Evolutionary conservation across 75 land plant species (phyloP).

Genomic region (Picea sitchensis): DNA sequence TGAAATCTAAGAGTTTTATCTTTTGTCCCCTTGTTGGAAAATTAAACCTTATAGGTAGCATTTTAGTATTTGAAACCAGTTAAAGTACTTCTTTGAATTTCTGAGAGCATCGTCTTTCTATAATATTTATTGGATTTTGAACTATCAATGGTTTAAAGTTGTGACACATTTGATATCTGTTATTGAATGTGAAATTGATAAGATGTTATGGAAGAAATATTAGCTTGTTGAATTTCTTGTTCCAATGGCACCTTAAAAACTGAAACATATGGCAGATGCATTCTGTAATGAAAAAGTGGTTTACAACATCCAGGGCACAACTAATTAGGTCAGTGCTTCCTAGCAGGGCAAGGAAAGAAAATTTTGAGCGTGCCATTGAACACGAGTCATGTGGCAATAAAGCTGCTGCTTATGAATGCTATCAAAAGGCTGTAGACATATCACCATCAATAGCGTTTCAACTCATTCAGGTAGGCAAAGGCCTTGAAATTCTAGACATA

Average conservation of each 20-base stretch:
- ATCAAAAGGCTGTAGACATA: slow-evolving; percentile 94
- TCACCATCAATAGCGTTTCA: slow-evolving; percentile 79
- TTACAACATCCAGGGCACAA: background rate
- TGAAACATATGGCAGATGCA: too few relatives aligned
- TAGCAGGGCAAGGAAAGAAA: slow-evolving; percentile 79
- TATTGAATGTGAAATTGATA: slow-evolving; percentile 6
- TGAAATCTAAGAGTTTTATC: background rate
- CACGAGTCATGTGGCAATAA: slow-evolving; percentile 83
- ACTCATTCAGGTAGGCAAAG: slow-evolving; percentile 64
- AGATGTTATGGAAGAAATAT: too few relatives aligned
- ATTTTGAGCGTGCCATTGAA: slow-evolving; percentile 79
- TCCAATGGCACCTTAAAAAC: too few relatives aligned
- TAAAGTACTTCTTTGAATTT: background rate
- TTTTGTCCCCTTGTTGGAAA: background rate
- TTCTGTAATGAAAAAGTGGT: background rate
- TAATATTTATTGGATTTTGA: background rate
- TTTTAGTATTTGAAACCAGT: background rate
- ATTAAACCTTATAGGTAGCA: background rate
- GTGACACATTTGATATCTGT: background rate
- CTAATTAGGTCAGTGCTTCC: background rate
- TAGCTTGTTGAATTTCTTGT: too few relatives aligned
- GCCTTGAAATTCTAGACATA: slow-evolving; percentile 1
- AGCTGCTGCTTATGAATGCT: slow-evolving; percentile 85
- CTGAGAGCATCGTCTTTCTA: background rate
- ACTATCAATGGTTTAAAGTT: background rate